These are phyloP conservation scores for Diaporthe batatas DNA, from an alignment of 2,329 filamentous ascomycete genomes.

Conservation along the genomic window DNA sequence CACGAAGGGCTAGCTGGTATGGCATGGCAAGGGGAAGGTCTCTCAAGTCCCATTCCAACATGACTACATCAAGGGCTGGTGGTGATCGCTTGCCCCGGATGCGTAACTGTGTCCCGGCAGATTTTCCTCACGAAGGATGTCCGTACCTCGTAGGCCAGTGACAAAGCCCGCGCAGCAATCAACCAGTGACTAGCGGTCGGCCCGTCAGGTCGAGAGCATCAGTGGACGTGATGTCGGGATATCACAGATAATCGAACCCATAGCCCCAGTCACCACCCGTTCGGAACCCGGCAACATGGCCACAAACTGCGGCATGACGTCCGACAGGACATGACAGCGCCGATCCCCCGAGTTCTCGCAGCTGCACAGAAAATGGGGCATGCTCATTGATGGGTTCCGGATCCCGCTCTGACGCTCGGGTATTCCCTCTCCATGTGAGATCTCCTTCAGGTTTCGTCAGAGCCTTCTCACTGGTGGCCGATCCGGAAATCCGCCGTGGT, in stretches of 20 bases:
- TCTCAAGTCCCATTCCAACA: background rate
- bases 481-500: conserved; percentile 5
- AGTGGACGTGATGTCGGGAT: background rate
- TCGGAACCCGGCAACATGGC: conserved; percentile 21
- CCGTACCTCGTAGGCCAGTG: background rate
- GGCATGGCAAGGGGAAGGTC: background rate
- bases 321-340: conserved; percentile 22
- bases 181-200: too few species aligned
- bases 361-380: background rate
- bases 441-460: conserved; percentile 3
- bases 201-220: background rate
- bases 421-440: background rate
- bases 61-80: background rate
- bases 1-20: background rate
- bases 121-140: background rate
- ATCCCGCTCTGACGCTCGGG: background rate
- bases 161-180: background rate
- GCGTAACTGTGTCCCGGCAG: background rate
- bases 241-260: background rate
- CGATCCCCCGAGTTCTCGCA: conserved; percentile 1
- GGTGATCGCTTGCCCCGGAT: background rate
- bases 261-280: background rate
- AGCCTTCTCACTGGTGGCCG: background rate
- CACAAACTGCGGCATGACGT: conserved; percentile 19
- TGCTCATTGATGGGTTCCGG: background rate